Evolutionary conservation across 208 protist genomes (phyloP), one percentile per base, ranked within the genome.

Genomic region (Leishmania lainsoni): DNA sequence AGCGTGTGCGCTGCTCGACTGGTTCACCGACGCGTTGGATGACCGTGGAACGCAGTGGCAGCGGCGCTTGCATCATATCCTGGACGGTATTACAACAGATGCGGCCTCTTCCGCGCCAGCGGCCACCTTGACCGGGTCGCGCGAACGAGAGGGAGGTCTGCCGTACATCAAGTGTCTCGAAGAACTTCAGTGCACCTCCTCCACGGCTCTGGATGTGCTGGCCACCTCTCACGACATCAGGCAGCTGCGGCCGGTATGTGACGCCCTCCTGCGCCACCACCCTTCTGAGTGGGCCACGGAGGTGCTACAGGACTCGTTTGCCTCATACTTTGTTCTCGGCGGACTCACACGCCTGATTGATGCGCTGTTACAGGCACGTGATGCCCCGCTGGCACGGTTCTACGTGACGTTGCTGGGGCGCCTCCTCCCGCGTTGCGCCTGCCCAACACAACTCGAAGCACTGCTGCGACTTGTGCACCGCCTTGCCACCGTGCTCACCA

Each of bases 331-430:
- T 39, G 16, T 91, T 20, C 79, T 92, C 48, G 68, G 52, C 1
- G 87, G 83, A 54, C 69, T 93, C 22, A 39, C 78, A 0, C 72
- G 68, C 54, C 79, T 92, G 29, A 76, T 85, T 54, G 39, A 76
- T 4, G 39, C 39, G 16, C 82, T 89, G 16, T 75, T 92, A 54
- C 76, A 84, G 22, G 83, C 78, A 32, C 89, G 92, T 29, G 92
- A 95, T 68, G 70, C 79, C 16, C 86, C 90, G n/a, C 77, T 93
- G 32, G 92, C 90, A 17, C 87, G 89, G 68, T 84, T 83, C 54
- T 92, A 93, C 83, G 32, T 92, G 22, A 84, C 88, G 0, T 49
- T 88, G 22, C 49, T 92, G 17, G 86, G 71, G 5, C 75, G 76
- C 63, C 88, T 90, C 26, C 81, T 89, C n/a, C 78, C 81, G 39